Evolutionary conservation across 225 moss, liverwort and hornwort genomes (phyloP), one percentile per base, ranked within the genome.

Genomic region (Neckera pumila): DNA sequence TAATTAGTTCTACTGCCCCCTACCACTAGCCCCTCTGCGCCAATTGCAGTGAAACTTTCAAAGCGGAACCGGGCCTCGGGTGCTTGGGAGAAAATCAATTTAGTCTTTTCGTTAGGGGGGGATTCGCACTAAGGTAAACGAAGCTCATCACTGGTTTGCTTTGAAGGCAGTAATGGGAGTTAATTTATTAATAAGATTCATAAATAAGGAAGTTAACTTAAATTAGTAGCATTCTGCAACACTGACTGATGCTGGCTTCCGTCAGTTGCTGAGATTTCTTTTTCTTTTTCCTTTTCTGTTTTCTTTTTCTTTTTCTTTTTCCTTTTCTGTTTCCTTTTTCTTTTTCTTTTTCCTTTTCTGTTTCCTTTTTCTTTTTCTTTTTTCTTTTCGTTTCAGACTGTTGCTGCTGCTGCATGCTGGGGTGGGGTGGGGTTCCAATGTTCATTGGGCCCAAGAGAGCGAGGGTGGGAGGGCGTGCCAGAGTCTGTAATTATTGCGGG

Each of bases 1-100:
- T 90, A 83, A 90, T 87, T 83, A 90, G 87, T 45, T 70, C 86
- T 85, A 83, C 86, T 83, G 90, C 60, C 83, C 61, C 58, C 81
- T 71, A 53, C 0, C 51, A 20, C 53, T 85, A 67, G 61, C 79
- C 79, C 79, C 85, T 63, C 62, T 43, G 62, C 53, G 85, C 72
- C 85, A 47, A 11, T n/a, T 65, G 4, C 59, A 30, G 47, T 33
- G 88, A 47, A 59, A 17, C 28, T 84, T 76, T 69, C 36, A 67
- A 66, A 67, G 76, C 12, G 4, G 15, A 36, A 26, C 21, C 0
- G 17, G 12, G 69, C 69, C 84, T 78, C 28, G 84, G 88, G 78
- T 78, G 59, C 84, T 65, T 7, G 53, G 61, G 65, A 45, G 45
- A 21, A 53, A 82, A 15, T 83, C 28, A 25, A 61, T 16, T 7